phyloP scores from a whole-genome alignment of 2,329 filamentous ascomycete species.

The Byssoonygena ceratinophila region DNA sequence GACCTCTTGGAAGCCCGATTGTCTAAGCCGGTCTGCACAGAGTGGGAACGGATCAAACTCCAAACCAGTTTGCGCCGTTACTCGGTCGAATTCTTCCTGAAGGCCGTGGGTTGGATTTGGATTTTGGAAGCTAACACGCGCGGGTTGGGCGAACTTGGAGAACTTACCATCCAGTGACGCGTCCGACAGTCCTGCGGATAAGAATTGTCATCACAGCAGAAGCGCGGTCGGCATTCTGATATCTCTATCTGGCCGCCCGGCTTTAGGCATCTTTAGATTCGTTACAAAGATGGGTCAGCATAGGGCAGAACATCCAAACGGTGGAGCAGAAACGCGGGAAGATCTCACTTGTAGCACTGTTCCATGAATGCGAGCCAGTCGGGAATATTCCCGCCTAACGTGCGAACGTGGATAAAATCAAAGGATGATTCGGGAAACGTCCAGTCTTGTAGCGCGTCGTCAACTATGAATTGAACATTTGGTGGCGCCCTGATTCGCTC shows the following conservation, averaged over 20 bases:
- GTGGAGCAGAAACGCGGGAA: constrained; percentile 20
- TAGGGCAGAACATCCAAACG: constrained; percentile 1
- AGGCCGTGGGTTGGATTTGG: not conserved
- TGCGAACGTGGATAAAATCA: constrained; percentile 47
- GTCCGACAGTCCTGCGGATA: constrained; percentile 12
- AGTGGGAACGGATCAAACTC: constrained; percentile 15
- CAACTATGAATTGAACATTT: constrained; percentile 53
- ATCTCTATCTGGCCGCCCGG: constrained; percentile 22
- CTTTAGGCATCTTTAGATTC: constrained; percentile 20
- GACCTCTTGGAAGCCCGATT: constrained; percentile 14
- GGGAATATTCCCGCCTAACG: constrained; percentile 44
- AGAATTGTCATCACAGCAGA: constrained; percentile 16
- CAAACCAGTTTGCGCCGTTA: constrained; percentile 8
- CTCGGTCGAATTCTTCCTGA: constrained; percentile 13
- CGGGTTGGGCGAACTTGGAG: no score
- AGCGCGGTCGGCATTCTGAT: constrained; percentile 18
- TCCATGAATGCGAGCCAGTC: constrained; percentile 43
- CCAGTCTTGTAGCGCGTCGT: constrained; percentile 54
- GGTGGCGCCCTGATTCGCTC: constrained; percentile 40
- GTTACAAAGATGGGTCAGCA: constrained; percentile 8
- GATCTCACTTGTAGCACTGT: constrained; percentile 36
- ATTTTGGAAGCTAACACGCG: not conserved
- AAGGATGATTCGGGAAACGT: constrained; percentile 40
- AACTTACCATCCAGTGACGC: constrained; percentile 13
- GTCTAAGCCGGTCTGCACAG: constrained; percentile 5